These are phyloP conservation scores for Yamadazyma oceani DNA, from an alignment of 1,139 yeast genomes.

Conservation along the genomic window DNA sequence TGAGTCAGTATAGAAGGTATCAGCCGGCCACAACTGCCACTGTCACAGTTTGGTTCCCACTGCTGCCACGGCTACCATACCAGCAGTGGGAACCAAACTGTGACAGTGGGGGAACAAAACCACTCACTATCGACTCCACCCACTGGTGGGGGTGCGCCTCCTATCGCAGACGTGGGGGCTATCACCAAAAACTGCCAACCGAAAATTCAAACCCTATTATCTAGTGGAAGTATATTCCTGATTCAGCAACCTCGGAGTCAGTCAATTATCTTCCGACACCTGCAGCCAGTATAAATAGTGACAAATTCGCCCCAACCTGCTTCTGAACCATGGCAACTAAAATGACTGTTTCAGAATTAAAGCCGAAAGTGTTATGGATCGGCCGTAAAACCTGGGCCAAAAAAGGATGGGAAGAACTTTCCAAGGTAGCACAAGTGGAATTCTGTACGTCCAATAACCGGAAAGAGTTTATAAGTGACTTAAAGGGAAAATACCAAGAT, in stretches of 20 bases:
- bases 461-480: slow-evolving; percentile 51
- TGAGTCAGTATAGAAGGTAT: no score
- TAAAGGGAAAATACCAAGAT: slow-evolving; percentile 48
- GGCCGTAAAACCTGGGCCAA: slow-evolving; percentile 56
- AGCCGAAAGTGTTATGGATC: slow-evolving; percentile 59
- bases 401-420: slow-evolving; percentile 54
- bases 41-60: no score
- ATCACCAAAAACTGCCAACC: no score
- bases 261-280: no score
- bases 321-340: slow-evolving; percentile 3
- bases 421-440: slow-evolving; percentile 49
- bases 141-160: no score
- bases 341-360: slow-evolving; percentile 13
- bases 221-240: neutral
- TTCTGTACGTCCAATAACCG: slow-evolving; percentile 45
- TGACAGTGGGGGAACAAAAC: no score
- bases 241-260: neutral
- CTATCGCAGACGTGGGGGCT: no score
- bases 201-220: no score
- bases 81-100: no score
- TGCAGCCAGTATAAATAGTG: neutral
- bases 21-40: no score
- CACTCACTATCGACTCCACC: no score
- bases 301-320: neutral
- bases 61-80: no score